phyloP scores from a whole-genome alignment of 768 basidiomycete genomes.

The Solioccasus polychromus region DNA sequence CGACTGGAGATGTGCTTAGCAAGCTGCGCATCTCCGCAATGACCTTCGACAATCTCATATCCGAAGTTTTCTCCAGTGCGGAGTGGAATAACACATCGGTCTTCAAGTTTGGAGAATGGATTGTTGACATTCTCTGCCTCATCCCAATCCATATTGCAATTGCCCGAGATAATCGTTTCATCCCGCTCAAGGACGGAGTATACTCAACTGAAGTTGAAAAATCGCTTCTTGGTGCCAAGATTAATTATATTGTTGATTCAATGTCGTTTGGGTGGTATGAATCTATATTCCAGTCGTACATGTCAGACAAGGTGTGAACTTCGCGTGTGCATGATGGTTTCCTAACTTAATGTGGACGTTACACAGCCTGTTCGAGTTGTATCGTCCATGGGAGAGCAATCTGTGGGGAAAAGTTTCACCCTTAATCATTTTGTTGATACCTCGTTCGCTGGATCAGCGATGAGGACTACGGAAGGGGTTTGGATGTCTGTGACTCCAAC shows the following conservation, averaged over 20 bases:
- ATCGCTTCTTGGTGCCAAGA: conserved; percentile 55
- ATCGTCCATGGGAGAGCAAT: conserved; percentile 68
- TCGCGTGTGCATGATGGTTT: too few relatives aligned
- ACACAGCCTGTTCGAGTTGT: conserved; percentile 58
- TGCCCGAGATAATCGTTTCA: conserved; percentile 56
- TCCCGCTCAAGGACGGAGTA: conserved; percentile 58
- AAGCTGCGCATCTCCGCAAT: conserved; percentile 32
- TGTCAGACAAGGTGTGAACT: conserved; percentile 47
- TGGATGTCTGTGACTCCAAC: conserved; percentile 68
- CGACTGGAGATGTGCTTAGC: conserved; percentile 42
- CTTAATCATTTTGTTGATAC: too few relatives aligned
- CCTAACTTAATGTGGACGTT: neutral
- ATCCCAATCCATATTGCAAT: conserved; percentile 65
- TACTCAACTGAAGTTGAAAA: conserved; percentile 48
- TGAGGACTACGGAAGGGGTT: too few relatives aligned
- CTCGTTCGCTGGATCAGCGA: too few relatives aligned
- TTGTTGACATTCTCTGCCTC: conserved; percentile 57
- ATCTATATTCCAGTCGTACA: conserved; percentile 59
- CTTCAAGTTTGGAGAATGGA: conserved; percentile 55
- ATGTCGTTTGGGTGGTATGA: conserved; percentile 68
- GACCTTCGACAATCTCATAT: conserved; percentile 26
- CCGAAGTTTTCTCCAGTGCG: neutral
- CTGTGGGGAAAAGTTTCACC: too few relatives aligned
- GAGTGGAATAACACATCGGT: conserved; percentile 31
- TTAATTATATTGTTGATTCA: conserved; percentile 51